Evolutionary conservation across 2,329 filamentous ascomycete species (phyloP).

Genomic region (Fusarium falciforme): DNA sequence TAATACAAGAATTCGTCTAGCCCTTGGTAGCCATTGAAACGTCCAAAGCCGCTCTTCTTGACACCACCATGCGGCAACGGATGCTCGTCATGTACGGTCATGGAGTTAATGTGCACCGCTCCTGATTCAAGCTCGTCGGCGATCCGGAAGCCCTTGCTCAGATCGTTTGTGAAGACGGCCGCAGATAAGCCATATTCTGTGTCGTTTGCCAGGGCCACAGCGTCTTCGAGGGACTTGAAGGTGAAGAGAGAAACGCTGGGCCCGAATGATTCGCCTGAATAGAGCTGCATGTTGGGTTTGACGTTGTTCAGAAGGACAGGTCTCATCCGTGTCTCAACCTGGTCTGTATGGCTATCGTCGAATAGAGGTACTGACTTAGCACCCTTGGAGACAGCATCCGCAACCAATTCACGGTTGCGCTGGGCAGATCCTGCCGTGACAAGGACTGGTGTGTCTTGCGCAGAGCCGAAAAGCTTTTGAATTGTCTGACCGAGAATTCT

Average conservation of each 20-base stretch:
- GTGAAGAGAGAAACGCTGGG: constrained; percentile 19
- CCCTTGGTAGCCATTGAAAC: constrained; percentile 58
- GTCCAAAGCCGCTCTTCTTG: constrained; percentile 70
- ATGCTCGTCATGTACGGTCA: constrained; percentile 72
- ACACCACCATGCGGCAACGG: constrained; percentile 71
- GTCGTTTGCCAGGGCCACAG: constrained; percentile 79
- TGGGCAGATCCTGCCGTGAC: constrained; percentile 10
- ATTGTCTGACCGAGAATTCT: background rate
- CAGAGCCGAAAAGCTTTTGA: constrained; percentile 4
- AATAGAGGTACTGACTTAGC: constrained; percentile 4
- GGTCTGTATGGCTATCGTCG: background rate
- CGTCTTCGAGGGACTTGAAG: constrained; percentile 57
- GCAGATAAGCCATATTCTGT: constrained; percentile 79
- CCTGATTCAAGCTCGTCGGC: constrained; percentile 71
- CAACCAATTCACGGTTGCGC: constrained; percentile 10
- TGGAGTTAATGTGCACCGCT: constrained; percentile 71
- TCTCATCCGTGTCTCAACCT: constrained; percentile 9
- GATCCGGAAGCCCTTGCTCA: constrained; percentile 65
- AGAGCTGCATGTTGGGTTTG: constrained; percentile 6
- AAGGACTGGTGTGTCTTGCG: constrained; percentile 1
- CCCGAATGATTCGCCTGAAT: constrained; percentile 16
- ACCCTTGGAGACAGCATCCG: constrained; percentile 13
- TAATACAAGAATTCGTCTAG: constrained; percentile 40
- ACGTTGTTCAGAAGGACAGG: constrained; percentile 9
- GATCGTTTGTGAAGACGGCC: constrained; percentile 76